Base-by-base conservation (phyloP, 2,329 filamentous ascomycete genomes). In the Epichloe uncinata region DNA sequence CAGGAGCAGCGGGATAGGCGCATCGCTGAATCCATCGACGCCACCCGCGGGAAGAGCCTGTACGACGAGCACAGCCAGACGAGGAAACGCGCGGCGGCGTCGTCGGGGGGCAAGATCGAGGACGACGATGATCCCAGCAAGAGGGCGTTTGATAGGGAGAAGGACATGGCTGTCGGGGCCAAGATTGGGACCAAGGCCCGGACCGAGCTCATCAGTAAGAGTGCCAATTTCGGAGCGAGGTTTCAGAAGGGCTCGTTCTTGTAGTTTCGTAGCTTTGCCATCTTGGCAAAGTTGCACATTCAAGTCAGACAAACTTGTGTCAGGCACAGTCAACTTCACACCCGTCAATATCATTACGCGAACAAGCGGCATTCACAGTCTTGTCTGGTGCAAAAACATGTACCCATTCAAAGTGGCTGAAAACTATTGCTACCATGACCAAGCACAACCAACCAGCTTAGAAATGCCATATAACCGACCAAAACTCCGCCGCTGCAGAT, bases 91-190 rank as follows among this genome's bases (percentile, higher is more conserved):
- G 60, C 55, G 30, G n/a, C n/a, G n/a, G 50, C 57, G 35, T 53
- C 60, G 42, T 69, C 68, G 53, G 67, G 67, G 62, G 8, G 75
- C 54, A 79, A 87, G 54, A 68, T 62, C 5, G 71, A 76, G 54
- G 80, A 87, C 55, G 87, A 93, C 20, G 91, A 96, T 66, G 90
- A 97, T 63, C 91, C 93, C 0, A 95, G 88, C 65, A 84, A 85
- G 66, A 75, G 91, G 53, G 84, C 80, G 0, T 97, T 97, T 67
- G 88, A 96, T 68, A 77, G 82, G 54, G 87, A 96, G 66, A 97
- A 96, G 70, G 93, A 97, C 65, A 95, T 97, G 80, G 84, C 80
- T 38, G 69, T 87, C 2, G 83, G 84, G 8, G 79, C 80, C 16
- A 81, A 79, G 59, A 80, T 96, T 48, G 84, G 81, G 26, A 72